phyloP scores from a whole-genome alignment of 306 rosid species.

The Leucaena leucocephala region DNA sequence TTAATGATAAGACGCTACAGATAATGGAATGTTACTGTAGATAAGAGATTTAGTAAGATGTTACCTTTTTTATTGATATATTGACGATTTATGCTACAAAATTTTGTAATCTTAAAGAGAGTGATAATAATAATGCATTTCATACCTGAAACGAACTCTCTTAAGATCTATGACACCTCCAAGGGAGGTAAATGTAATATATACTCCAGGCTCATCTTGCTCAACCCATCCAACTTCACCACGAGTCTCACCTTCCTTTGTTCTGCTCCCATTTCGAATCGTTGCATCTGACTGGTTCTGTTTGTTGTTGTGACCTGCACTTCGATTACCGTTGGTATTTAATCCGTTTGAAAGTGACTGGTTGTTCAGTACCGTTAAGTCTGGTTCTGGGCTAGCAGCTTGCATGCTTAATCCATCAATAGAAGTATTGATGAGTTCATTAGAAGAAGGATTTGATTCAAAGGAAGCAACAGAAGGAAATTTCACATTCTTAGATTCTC shows the following conservation, averaged over 20 bases:
- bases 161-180: constrained; percentile 73
- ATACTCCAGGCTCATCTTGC: constrained; percentile 79
- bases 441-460: constrained; percentile 60
- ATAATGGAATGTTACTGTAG: not conserved
- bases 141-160: constrained; percentile 80
- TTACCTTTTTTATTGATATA: not conserved
- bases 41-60: not conserved
- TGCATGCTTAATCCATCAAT: constrained; percentile 66
- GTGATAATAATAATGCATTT: not conserved
- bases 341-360: constrained; percentile 73
- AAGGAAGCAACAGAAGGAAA: constrained; percentile 74
- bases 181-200: constrained; percentile 63
- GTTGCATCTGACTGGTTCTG: constrained; percentile 65
- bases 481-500: constrained; percentile 71
- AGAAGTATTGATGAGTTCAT: constrained; percentile 57
- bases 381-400: constrained; percentile 66
- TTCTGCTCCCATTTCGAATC: constrained; percentile 69
- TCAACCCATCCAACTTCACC: constrained; percentile 73
- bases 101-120: not conserved
- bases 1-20: not conserved
- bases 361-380: constrained; percentile 62
- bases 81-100: not conserved
- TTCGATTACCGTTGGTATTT: constrained; percentile 55
- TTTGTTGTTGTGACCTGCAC: constrained; percentile 71
- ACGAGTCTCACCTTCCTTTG: constrained; percentile 56